Evolutionary conservation across 495 filamentous ascomycete species (phyloP), one percentile per base, ranked within the genome.

Genomic region (Neurospora hispaniola): DNA sequence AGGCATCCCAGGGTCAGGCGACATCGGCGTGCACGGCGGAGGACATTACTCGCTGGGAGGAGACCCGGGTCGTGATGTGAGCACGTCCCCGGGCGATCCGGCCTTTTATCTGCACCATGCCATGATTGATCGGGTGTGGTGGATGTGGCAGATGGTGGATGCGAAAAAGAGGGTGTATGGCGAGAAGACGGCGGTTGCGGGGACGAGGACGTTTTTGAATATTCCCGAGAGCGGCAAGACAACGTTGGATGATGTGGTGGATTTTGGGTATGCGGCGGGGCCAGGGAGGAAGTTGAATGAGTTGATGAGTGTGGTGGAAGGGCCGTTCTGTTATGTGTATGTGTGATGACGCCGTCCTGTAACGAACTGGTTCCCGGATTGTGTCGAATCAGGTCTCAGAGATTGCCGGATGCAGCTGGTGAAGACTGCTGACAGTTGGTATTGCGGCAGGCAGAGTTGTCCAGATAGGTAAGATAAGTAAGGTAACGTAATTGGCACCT

Each of bases 61-160:
- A 44, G 87, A 91, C 78, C 85, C 87, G 0, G 86, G 85, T 4
- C 76, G 79, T 18, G 90, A 91, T 78, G 77, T 89, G 27, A 91
- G 84, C 75, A 82, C 80, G 6, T 89, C 85, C 18, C 87, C 90
- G 10, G 88, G 87, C 9, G 91, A 93, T 71, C 90, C 90, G 12
- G 85, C 83, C 1, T 93, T 93, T 80, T 93, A 81, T 76, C 81
- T 89, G 12, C 91, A 93, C 77, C 91, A 92, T 78, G 85, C 81
- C 18, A 85, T 87, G 85, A 85, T 93, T 71, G 91, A 92, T 79
- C 86, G 87, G 10, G 69, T 89, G 12, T 93, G 87, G 85, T 87
- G 88, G 82, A 86, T 88, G 23, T 93, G 91, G 90, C 89, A 93
- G 81, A 75, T 75, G 62, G 75, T 82, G 41, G 78, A 85, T 74